These are phyloP conservation scores for Amanita rubescens DNA, from an alignment of 768 basidiomycete genomes.

Conservation along the genomic window DNA sequence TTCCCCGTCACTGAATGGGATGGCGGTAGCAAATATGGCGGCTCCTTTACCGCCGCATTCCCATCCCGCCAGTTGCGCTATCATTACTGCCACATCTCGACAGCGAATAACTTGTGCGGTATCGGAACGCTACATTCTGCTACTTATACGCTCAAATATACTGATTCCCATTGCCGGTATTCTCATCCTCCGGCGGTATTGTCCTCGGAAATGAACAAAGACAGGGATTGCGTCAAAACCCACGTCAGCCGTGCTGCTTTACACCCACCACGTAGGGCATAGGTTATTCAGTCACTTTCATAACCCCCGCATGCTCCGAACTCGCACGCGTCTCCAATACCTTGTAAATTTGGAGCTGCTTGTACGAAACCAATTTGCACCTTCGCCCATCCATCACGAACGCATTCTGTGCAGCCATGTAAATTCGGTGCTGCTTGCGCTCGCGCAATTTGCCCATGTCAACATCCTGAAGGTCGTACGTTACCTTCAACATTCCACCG, in stretches of 20 bases:
- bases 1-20: conserved; percentile 43
- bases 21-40: conserved; percentile 43
- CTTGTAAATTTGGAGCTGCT: conserved; percentile 62
- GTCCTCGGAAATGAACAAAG: conserved; percentile 90
- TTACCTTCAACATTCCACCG: conserved; percentile 77
- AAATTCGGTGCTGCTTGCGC: conserved; percentile 85
- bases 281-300: conserved; percentile 10
- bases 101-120: conserved; percentile 43
- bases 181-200: conserved; percentile 91
- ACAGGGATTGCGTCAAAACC: conserved; percentile 87
- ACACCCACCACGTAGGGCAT: conserved; percentile 48
- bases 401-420: no score
- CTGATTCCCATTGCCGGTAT: conserved; percentile 81
- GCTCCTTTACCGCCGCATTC: conserved; percentile 66
- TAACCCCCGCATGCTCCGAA: conserved; percentile 21
- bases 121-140: conserved; percentile 83
- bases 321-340: conserved; percentile 27
- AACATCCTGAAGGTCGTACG: conserved; percentile 84
- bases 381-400: no score
- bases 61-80: conserved; percentile 13
- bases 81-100: conserved; percentile 20
- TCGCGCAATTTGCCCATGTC: conserved; percentile 78
- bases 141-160: conserved; percentile 83
- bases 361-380: conserved; percentile 67
- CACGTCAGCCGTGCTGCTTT: conserved; percentile 85